Percentiles rank a stretch among this genome's conserved stretches.
Conservation (phyloP, 2,329 filamentous ascomycete genomes). For the Fusarium agapanthi region DNA sequence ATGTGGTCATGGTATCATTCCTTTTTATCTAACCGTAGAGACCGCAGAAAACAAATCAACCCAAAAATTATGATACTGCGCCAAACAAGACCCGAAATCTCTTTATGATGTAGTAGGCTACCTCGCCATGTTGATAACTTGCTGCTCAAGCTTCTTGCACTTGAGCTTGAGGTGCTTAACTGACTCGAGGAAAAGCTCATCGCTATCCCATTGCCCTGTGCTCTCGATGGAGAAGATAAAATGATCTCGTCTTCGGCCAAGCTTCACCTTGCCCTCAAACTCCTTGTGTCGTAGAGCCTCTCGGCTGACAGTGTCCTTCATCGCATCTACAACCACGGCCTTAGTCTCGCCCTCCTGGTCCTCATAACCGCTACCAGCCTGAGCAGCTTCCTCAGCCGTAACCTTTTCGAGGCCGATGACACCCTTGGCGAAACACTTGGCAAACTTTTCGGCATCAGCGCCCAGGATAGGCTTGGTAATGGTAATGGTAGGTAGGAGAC, state of each 20-base stretch:
- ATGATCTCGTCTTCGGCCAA: slow-evolving; percentile 90
- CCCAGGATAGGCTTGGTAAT: slow-evolving; percentile 88
- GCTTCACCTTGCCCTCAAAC: slow-evolving; percentile 94
- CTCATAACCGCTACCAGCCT: slow-evolving; percentile 71
- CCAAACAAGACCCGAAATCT: slow-evolving; percentile 33
- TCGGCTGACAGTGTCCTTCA: slow-evolving; percentile 94
- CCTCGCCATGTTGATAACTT: slow-evolving; percentile 71
- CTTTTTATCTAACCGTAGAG: slow-evolving; percentile 45
- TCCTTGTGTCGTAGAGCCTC: slow-evolving; percentile 92
- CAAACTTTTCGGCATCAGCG: slow-evolving; percentile 87
- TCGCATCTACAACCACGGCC: slow-evolving; percentile 86
- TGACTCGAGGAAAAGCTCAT: slow-evolving; percentile 90
- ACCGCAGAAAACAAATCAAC: slow-evolving; percentile 31
- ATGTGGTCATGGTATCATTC: slow-evolving; percentile 48
- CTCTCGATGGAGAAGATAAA: slow-evolving; percentile 98
- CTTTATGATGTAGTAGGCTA: slow-evolving; percentile 42
- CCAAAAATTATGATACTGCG: slow-evolving; percentile 37
- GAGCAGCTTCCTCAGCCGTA: slow-evolving; percentile 70
- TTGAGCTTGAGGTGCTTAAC: slow-evolving; percentile 87
- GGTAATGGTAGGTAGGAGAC: slow-evolving; percentile 86
- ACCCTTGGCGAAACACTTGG: slow-evolving; percentile 85
- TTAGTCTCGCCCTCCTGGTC: slow-evolving; percentile 82
- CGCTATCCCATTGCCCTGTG: slow-evolving; percentile 92
- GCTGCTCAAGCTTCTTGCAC: slow-evolving; percentile 76
- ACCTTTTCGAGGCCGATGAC: slow-evolving; percentile 84